Conservation (phyloP, 768 basidiomycete genomes). For the Mycena indigotica region DNA sequence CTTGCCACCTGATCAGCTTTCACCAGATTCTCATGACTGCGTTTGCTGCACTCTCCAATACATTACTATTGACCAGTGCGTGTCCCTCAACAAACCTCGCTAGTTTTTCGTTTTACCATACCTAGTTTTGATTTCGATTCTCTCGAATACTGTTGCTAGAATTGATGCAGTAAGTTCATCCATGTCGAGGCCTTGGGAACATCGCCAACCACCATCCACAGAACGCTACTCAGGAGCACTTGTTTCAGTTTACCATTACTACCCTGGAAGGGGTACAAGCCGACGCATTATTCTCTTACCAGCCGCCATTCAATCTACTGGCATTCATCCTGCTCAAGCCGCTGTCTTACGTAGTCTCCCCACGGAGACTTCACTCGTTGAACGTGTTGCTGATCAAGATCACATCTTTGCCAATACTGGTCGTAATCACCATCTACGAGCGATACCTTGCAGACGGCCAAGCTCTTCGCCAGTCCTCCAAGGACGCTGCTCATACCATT, state of each 20-base stretch:
- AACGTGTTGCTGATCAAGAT: conserved; percentile 87
- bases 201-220: conserved; percentile 44
- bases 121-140: conserved; percentile 81
- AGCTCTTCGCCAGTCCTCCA: conserved; percentile 52
- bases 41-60: conserved; percentile 80
- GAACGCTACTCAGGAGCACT: conserved; percentile 54
- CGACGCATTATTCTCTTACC: conserved; percentile 89
- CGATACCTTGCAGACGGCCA: conserved; percentile 60
- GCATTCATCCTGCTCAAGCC: conserved; percentile 84
- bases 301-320: conserved; percentile 85
- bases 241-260: conserved; percentile 84
- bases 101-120: not conserved
- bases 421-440: conserved; percentile 80
- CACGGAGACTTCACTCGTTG: conserved; percentile 75
- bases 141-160: conserved; percentile 86
- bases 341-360: conserved; percentile 70
- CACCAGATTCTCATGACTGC: conserved; percentile 65
- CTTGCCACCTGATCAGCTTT: conserved; percentile 7
- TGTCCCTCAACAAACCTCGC: too few relatives aligned
- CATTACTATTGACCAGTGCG: conserved; percentile 78
- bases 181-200: not conserved
- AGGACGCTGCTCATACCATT: conserved; percentile 53
- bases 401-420: conserved; percentile 80
- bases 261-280: conserved; percentile 92
- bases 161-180: conserved; percentile 60